Conservation (phyloP, 1,284 basidiomycete species). For the Trametes hirsuta region DNA sequence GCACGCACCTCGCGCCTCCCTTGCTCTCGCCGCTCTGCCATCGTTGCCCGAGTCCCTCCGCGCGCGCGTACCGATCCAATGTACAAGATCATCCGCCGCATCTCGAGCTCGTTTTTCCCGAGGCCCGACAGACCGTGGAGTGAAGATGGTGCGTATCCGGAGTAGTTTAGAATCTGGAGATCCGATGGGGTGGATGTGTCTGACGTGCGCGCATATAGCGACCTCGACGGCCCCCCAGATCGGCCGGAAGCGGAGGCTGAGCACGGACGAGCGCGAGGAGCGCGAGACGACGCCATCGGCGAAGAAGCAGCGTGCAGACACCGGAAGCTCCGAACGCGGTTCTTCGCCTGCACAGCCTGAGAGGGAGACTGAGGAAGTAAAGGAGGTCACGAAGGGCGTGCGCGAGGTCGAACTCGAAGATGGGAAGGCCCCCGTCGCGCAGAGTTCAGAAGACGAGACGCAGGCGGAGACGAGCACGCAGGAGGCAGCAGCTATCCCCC, state of each 20-base stretch:
- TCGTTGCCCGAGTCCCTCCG: slow-evolving; percentile 1
- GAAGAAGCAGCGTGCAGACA: slow-evolving; percentile 50
- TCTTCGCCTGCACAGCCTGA: slow-evolving; percentile 25
- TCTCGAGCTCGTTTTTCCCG: slow-evolving; percentile 70
- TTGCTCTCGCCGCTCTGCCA: not conserved
- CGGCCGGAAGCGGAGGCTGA: slow-evolving; percentile 66
- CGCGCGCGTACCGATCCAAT: slow-evolving; percentile 39
- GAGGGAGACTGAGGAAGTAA: slow-evolving; percentile 55
- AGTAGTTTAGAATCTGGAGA: slow-evolving; percentile 11
- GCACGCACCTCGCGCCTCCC: not conserved
- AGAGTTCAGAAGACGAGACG: slow-evolving; percentile 38
- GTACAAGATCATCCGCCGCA: slow-evolving; percentile 72
- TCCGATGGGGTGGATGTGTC: slow-evolving; percentile 18
- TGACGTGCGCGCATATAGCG: slow-evolving; percentile 44
- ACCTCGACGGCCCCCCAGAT: slow-evolving; percentile 74
- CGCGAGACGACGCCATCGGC: slow-evolving; percentile 38
- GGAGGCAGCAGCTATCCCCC: slow-evolving; percentile 50
- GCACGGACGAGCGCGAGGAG: slow-evolving; percentile 53
- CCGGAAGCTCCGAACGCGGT: slow-evolving; percentile 28
- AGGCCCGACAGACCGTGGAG: slow-evolving; percentile 73
- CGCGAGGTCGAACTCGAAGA: slow-evolving; percentile 65
- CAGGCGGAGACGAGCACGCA: slow-evolving; percentile 34
- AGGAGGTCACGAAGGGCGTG: slow-evolving; percentile 72
- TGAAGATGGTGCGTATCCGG: slow-evolving; percentile 65
- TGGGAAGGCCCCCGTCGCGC: slow-evolving; percentile 29